phyloP scores from a whole-genome alignment of 352 stramenopile species.

The Ophiocytium majus region DNA sequence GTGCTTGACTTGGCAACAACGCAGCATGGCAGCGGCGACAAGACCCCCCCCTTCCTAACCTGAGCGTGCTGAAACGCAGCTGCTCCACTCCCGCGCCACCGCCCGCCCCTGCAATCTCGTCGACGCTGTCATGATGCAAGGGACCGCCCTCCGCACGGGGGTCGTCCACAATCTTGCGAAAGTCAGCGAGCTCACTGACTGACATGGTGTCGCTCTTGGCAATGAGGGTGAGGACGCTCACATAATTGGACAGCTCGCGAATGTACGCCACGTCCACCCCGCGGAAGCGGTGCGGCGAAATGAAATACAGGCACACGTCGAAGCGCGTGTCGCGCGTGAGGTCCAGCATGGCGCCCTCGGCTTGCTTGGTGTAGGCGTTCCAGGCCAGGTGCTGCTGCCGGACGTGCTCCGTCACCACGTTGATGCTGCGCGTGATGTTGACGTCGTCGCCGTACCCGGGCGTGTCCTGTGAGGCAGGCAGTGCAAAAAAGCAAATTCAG shows the following conservation, averaged over 20 bases:
- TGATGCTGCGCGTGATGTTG: not conserved
- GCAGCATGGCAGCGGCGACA: too few relatives aligned
- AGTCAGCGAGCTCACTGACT: not conserved
- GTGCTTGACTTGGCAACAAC: too few relatives aligned
- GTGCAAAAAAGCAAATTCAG: not conserved
- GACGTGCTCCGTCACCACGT: not conserved
- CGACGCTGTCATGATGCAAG: too few relatives aligned
- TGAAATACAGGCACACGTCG: not conserved
- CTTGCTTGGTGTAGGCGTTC: not conserved
- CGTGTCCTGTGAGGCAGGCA: not conserved
- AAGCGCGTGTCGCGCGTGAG: not conserved
- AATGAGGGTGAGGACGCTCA: not conserved
- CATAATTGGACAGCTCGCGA: not conserved
- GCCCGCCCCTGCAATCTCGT: too few relatives aligned
- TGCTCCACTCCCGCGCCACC: too few relatives aligned
- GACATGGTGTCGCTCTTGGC: not conserved
- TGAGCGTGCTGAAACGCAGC: too few relatives aligned
- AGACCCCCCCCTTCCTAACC: too few relatives aligned
- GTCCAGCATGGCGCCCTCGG: not conserved
- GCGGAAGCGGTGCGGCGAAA: not conserved
- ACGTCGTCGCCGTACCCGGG: not conserved
- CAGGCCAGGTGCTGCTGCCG: not conserved
- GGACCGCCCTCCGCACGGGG: too few relatives aligned
- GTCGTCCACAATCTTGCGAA: not conserved
- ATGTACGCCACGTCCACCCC: not conserved